Base-by-base conservation (phyloP, 2,329 filamentous ascomycete genomes). In the Penicillium sp. region DNA sequence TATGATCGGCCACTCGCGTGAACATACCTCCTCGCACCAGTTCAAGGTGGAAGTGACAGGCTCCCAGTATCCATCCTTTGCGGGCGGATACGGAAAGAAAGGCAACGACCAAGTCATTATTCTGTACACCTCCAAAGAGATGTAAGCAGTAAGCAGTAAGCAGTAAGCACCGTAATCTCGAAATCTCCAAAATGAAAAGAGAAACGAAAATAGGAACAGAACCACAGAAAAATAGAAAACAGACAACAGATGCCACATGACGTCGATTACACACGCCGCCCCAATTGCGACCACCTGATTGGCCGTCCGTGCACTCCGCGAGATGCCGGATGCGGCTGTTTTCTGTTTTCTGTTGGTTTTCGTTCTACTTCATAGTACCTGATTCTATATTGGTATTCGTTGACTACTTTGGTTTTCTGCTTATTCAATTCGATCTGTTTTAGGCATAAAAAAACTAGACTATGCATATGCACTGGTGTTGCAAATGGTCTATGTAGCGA, bases 21-120 rank as follows among this genome's bases (percentile, higher is more conserved):
- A 4, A 57, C 70, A 58, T 70, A 86, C 86, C 79, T 91, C 89
- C 79, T 91, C 89, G 68, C 89, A 92, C 82, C 89, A 91, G 70
- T 91, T 90, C 41, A 90, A 67, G 0, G 87, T 90, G 8, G 85
- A 85, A 1, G 87, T 90, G 52, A 88, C 84, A 19, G 86, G 83
- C 6, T 80, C 82, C 87, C 87, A 91, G 68, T 83, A 84, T 18
- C 86, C 86, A 35, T 71, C 63, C 67, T 78, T 76, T 51, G 78
- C 67, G 26, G 80, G 71, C 11, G 81, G 79, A 56, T 76, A 76
- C 14, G 73, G 72, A 60, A 73, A 63, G 42, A 61, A 69, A 19
- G 70, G 70, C 30, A 70, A 56, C 56, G 60, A 55, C 68, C 66
- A 69, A 54, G 52, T 49, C 69, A 72, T 72, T 34, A 6, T 48